Evolutionary conservation across 768 basidiomycete species (phyloP).

Genomic region (Lactarius akahatsu): DNA sequence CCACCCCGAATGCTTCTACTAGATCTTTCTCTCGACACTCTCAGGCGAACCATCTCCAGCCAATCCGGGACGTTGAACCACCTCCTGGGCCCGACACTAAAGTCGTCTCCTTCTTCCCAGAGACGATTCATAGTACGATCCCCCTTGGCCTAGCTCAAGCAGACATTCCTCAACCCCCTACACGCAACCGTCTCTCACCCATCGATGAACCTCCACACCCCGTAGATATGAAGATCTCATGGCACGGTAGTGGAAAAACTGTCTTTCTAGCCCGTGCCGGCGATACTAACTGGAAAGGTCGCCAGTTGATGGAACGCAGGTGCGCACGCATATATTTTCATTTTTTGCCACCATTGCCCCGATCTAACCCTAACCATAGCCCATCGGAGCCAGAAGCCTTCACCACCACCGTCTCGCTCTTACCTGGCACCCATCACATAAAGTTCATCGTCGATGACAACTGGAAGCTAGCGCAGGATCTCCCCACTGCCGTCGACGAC

Average conservation of each 20-base stretch:
- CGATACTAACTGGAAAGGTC: constrained; percentile 74
- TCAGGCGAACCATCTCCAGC: constrained; percentile 13
- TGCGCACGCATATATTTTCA: constrained; percentile 37
- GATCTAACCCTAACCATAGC: constrained; percentile 26
- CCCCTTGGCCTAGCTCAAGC: constrained; percentile 47
- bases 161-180: constrained; percentile 32
- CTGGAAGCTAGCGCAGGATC: constrained; percentile 74
- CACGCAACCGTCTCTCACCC: constrained; percentile 19
- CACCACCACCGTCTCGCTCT: constrained; percentile 50
- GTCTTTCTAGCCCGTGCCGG: constrained; percentile 72
- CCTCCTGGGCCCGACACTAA: constrained; percentile 32
- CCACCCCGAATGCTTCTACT: constrained; percentile 38
- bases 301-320: constrained; percentile 64
- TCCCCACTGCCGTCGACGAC: constrained; percentile 90
- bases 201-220: constrained; percentile 29
- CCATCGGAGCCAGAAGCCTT: constrained; percentile 37
- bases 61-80: constrained; percentile 21
- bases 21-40: constrained; percentile 41
- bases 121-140: constrained; percentile 63
- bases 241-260: constrained; percentile 59
- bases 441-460: constrained; percentile 93
- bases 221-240: constrained; percentile 47
- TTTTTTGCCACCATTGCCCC: constrained; percentile 23
- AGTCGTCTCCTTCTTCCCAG: constrained; percentile 45
- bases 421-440: constrained; percentile 90